Base-by-base conservation (phyloP, 257 asterid species). In the Forsythia suspensa region DNA sequence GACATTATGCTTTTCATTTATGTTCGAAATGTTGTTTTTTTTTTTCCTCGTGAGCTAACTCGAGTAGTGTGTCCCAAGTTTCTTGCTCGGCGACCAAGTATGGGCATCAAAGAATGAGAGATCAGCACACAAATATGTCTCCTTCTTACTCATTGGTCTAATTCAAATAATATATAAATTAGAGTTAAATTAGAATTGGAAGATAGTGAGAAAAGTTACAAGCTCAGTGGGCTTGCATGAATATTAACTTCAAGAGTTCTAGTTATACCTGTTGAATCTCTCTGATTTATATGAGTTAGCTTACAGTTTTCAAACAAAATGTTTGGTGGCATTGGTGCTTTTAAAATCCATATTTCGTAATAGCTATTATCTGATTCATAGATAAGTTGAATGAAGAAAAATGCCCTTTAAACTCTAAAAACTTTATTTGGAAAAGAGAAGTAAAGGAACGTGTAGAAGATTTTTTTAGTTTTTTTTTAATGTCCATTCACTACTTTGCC, bases 1-100 rank as follows among this genome's bases (percentile, higher is more conserved):
- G 43, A 42, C 66, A 12, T 77, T 84, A 36, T 8, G 63, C 55
- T 11, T 43, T 66, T 75, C 51, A 16, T 41, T 29, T 76, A 61
- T 72, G 24, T 71, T 9, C 52, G 10, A 52, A 71, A 7, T 20
- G 73, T 68, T 66, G 46, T 37, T 12, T 37, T 4, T 63, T 38
- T 76, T 24, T 55, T 8, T 24, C 21, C 34, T 40, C 61, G 18
- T 12, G 52, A 39, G 34, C 16, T 44, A 40, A 39, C 36, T 75
- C 65, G 6, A 71, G 67, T 38, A 70, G 38, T 55, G 42, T 48
- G 51, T 69, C 55, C 68, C 55, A 21, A 43, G 24, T 69, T 37
- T 37, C 21, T 38, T 69, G 9, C 16, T 13, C 46, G 0, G n/a
- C 4, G 6, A 34, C 9, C 18, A 7, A 1, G 43, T n/a, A 24